Conservation (phyloP, 2,329 filamentous ascomycete species). For the Aspergillus brasiliensis region DNA sequence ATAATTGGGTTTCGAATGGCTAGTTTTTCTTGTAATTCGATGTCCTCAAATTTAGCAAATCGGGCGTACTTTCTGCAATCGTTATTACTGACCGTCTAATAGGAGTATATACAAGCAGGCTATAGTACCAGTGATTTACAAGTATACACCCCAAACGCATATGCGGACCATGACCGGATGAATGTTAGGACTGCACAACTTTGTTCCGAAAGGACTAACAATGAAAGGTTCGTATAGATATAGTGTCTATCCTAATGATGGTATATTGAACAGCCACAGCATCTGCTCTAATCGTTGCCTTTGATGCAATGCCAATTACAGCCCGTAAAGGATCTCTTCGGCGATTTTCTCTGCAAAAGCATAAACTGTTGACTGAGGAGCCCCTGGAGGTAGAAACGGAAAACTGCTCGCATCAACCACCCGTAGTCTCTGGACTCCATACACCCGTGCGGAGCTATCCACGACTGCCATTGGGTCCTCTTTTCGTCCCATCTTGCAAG, state of each 20-base stretch:
- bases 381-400: slow-evolving; percentile 40
- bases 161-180: too few species aligned
- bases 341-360: slow-evolving; percentile 45
- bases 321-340: slow-evolving; percentile 19
- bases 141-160: too few species aligned
- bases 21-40: neutral
- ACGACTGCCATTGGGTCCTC: slow-evolving; percentile 36
- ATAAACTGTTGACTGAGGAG: slow-evolving; percentile 42
- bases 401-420: slow-evolving; percentile 40
- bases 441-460: slow-evolving; percentile 31
- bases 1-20: slow-evolving; percentile 23
- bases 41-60: neutral
- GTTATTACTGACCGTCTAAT: neutral
- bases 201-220: neutral
- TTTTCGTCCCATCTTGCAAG: slow-evolving; percentile 42
- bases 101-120: too few species aligned
- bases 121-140: too few species aligned
- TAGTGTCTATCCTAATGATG: neutral
- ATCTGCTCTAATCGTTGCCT: neutral
- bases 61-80: too few species aligned
- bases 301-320: neutral
- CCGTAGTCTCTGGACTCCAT: slow-evolving; percentile 33
- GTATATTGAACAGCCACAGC: neutral
- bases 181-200: too few species aligned
- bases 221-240: neutral